Conservation (phyloP, 1,284 basidiomycete genomes). For the Neolentinus lepideus region DNA sequence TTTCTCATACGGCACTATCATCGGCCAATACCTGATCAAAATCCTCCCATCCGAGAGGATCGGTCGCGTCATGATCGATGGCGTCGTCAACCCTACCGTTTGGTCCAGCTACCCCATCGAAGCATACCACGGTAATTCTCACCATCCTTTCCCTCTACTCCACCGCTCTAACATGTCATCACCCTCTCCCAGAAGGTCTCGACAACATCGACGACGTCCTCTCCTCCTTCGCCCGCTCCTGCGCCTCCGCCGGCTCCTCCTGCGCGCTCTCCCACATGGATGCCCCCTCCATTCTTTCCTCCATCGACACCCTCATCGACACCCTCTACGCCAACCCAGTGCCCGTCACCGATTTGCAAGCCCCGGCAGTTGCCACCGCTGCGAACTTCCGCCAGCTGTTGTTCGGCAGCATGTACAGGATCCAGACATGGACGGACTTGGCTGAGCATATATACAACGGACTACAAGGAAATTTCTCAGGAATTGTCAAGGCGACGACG, state of each 20-base stretch:
- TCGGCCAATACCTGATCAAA: constrained; percentile 5
- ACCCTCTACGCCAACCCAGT: constrained; percentile 1
- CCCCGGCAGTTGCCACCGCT: constrained; percentile 1
- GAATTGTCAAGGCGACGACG: not conserved
- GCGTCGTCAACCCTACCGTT: constrained; percentile 1
- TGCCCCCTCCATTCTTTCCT: not conserved
- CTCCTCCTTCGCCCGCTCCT: not conserved
- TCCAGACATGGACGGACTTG: not conserved
- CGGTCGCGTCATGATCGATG: constrained; percentile 3
- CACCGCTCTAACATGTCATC: no score
- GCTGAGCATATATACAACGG: not conserved
- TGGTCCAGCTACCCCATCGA: constrained; percentile 1
- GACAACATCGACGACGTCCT: constrained; percentile 4
- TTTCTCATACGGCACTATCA: constrained; percentile 6
- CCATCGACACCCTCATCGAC: constrained; percentile 1
- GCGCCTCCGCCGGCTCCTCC: not conserved
- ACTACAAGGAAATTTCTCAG: not conserved
- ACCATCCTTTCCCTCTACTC: not conserved
- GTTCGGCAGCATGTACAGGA: not conserved
- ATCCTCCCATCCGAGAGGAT: constrained; percentile 2
- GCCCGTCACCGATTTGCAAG: not conserved
- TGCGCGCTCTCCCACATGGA: constrained; percentile 3
- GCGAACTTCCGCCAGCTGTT: constrained; percentile 1
- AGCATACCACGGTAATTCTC: not conserved
- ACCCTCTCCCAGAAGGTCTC: constrained; percentile 1